A percentile compares a stretch with the other conserved stretches of the same genome.
Evolutionary conservation across 169 alveolate genomes (phyloP).

Genomic region (Plasmodium knowlesi): DNA sequence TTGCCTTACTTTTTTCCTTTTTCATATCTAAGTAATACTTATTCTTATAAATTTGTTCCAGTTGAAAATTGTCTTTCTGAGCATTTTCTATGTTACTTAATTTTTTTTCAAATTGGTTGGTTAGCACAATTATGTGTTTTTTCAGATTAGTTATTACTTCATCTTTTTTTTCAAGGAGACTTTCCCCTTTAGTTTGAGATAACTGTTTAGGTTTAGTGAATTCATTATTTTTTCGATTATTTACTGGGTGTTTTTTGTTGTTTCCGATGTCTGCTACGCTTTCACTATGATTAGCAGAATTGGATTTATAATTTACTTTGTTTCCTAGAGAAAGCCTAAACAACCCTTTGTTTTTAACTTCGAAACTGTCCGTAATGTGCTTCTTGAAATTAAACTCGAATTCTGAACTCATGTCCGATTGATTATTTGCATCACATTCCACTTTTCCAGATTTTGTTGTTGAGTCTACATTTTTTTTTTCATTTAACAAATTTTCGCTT

Average conservation of each 20-base stretch:
- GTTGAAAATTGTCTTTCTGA: slow-evolving; percentile 39
- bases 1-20: slow-evolving; percentile 28
- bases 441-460: slow-evolving; percentile 11
- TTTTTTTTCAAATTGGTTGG: slow-evolving; percentile 34
- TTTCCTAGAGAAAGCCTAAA: slow-evolving; percentile 41
- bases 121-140: slow-evolving; percentile 21
- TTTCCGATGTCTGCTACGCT: background rate
- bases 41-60: slow-evolving; percentile 56
- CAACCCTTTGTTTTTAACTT: slow-evolving; percentile 36
- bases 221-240: background rate
- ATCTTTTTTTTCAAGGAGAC: slow-evolving; percentile 1
- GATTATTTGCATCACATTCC: background rate
- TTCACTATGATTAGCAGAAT: slow-evolving; percentile 14
- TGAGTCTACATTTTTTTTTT: slow-evolving; percentile 20
- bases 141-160: slow-evolving; percentile 50
- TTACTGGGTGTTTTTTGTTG: background rate
- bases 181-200: slow-evolving; percentile 1
- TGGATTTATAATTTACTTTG: background rate
- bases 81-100: slow-evolving; percentile 28
- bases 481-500: slow-evolving; percentile 3
- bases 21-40: slow-evolving; percentile 47
- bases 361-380: slow-evolving; percentile 35
- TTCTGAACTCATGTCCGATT: slow-evolving; percentile 41
- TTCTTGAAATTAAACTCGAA: slow-evolving; percentile 53
- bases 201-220: background rate